Evolutionary conservation across 768 basidiomycete genomes (phyloP), one percentile per base, ranked within the genome.

Genomic region (Xerocomus spinulosus): DNA sequence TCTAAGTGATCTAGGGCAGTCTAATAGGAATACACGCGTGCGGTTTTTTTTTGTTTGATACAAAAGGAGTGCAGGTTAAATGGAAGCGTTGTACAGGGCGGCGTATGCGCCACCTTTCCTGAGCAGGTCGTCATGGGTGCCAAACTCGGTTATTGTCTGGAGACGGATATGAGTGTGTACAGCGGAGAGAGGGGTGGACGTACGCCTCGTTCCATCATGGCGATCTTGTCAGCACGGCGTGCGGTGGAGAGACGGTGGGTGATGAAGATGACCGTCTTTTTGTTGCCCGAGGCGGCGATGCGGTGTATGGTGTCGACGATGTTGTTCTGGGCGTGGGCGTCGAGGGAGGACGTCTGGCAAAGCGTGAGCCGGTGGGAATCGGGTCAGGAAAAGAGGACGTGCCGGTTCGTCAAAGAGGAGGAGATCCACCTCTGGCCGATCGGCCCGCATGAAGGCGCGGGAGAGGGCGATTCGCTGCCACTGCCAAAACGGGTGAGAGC

Each of bases 401-500:
- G 84, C 85, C 44, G 89, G 87, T 70, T 92, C 88, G 64, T 94
- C 92, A 60, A 93, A 86, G 34, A 93, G 67, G 26, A 93, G 71
- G 13, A 93, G 68, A 66, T 92, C 87, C 21, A 88, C 79, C 53
- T 83, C 81, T 18, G 80, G 86, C 59, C 78, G 80, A 58, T 73
- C 77, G 40, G 87, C 85, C 50, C 90, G 75, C 85, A 92, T 89
- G 59, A 93, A 92, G 14, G 89, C 87, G 40, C 92, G 78, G 39
- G 90, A 86, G 41, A 93, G 77, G 15, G 92, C 90, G 48, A 94
- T 79, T 56, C 87, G 73, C 68, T 92, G 89, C 90, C 90, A 92
- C 87, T 91, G 61, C 28, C 53, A 53, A 48, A 49, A 43, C 9
- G 26, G 15, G 13, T 38, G 23, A 25, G 21, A 4, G 20, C 32